Conservation (phyloP, 192 early-diverging fungal species). For the Umbelopsis vinacea region DNA sequence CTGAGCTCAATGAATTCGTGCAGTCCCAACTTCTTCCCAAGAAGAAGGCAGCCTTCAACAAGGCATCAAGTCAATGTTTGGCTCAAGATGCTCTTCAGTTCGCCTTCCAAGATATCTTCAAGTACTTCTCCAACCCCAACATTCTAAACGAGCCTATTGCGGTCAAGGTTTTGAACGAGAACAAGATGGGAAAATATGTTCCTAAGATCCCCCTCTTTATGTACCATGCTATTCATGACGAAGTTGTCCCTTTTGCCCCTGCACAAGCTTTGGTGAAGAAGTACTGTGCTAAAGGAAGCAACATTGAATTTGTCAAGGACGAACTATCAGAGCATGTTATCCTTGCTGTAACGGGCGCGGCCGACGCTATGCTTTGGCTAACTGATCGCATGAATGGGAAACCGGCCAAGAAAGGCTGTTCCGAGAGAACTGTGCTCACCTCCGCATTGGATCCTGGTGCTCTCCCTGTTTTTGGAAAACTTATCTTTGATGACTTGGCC, state of each 20-base stretch:
- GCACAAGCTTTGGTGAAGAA: neutral
- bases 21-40: conserved; percentile 13
- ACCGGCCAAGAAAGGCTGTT: conserved; percentile 10
- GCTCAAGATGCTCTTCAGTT: neutral
- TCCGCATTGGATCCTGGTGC: conserved; percentile 14
- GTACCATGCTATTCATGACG: conserved; percentile 20
- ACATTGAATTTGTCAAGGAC: conserved; percentile 20
- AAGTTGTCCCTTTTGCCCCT: conserved; percentile 6
- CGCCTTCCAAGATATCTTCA: conserved; percentile 11
- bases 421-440: neutral
- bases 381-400: neutral
- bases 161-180: conserved; percentile 9
- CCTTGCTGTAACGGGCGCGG: neutral
- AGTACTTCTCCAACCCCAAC: neutral
- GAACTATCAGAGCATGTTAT: conserved; percentile 9
- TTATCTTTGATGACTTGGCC: neutral
- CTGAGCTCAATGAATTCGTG: neutral
- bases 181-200: conserved; percentile 6
- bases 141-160: neutral
- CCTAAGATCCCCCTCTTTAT: conserved; percentile 22
- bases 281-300: conserved; percentile 2
- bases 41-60: conserved; percentile 5
- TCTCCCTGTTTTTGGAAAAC: conserved; percentile 16
- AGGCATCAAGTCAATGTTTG: conserved; percentile 1
- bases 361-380: conserved; percentile 1